Base-by-base conservation (phyloP, 1,284 basidiomycete genomes). In the Trichosporon sp. region DNA sequence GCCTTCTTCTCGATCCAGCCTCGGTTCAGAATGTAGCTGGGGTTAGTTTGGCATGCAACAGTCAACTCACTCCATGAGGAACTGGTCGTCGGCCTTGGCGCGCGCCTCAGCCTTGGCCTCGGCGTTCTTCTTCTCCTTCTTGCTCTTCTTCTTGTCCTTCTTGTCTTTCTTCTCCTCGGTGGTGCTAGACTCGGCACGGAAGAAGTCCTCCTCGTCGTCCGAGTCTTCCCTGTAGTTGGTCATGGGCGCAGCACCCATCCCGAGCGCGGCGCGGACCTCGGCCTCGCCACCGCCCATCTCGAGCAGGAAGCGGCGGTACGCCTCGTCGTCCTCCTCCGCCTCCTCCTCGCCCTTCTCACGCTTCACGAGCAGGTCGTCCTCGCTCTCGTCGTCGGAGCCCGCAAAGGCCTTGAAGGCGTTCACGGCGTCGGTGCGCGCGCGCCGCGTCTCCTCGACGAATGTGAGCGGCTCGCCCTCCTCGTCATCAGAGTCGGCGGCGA, bases 21-120 rank as follows among this genome's bases (percentile, higher is more conserved):
- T 48, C 95, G 92, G 81, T 95, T 94, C 21, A 96, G 86, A 73
- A 98, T 96, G 82, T 96, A 98, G 83, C 94, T 96, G 74, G 0
- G 0, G 66, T 67, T 40, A 66, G 65, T 51, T 19, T n/a, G n/a
- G 31, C 51, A n/a, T 11, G 19, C 1, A 0, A n/a, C 4, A 7
- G 32, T 6, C 5, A 63, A 87, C 90, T 78, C 78, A 97, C 94
- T 93, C 91, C 86, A 96, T 89, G 68, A 99, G 85, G 80, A 99
- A 99, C 73, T 95, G 82, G 68, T 84, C 84, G 75, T 84, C 83
- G 14, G 76, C 75, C 73, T 84, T 80, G 8, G 76, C 77, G 61
- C 81, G 81, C 72, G 75, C 76, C 8, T 85, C 70, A 68, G 71
- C 85, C 74, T 80, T 78, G 43, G 78, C 78, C 65, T 79, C 76